These are phyloP conservation scores for Beauveria varroae DNA, from an alignment of 2,329 filamentous ascomycete genomes.

Conservation along the genomic window DNA sequence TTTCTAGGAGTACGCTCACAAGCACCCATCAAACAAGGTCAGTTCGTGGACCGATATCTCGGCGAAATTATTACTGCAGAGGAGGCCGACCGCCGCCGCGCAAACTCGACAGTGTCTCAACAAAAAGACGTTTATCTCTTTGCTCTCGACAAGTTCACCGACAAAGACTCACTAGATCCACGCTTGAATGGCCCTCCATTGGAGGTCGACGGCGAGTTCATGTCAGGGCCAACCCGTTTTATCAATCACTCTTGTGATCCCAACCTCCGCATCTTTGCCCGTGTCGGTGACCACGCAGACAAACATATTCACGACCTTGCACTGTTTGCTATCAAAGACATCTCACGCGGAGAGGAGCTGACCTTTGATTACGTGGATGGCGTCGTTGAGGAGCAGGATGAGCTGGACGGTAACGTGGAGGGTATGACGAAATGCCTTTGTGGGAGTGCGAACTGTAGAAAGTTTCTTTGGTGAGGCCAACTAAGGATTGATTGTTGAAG, in stretches of 20 bases:
- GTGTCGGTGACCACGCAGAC: slow-evolving; percentile 70
- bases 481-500: not conserved
- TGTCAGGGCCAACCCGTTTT: slow-evolving; percentile 71
- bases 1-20: slow-evolving; percentile 53
- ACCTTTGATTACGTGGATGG: slow-evolving; percentile 76
- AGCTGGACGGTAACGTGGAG: slow-evolving; percentile 30
- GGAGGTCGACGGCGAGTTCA: slow-evolving; percentile 65
- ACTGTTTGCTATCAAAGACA: slow-evolving; percentile 63
- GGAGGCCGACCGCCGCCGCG: slow-evolving; percentile 60
- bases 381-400: slow-evolving; percentile 43
- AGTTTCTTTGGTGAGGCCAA: slow-evolving; percentile 55
- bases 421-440: slow-evolving; percentile 57
- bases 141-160: slow-evolving; percentile 70
- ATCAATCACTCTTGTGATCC: slow-evolving; percentile 79
- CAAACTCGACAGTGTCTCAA: slow-evolving; percentile 43
- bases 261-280: slow-evolving; percentile 71
- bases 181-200: slow-evolving; percentile 48
- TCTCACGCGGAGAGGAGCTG: slow-evolving; percentile 58
- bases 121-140: slow-evolving; percentile 76
- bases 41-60: slow-evolving; percentile 74
- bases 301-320: slow-evolving; percentile 69
- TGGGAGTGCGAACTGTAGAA: slow-evolving; percentile 57
- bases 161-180: slow-evolving; percentile 47
- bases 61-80: slow-evolving; percentile 59
- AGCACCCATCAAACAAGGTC: slow-evolving; percentile 58